Percentiles rank a stretch among this genome's conserved stretches.
Evolutionary conservation across 352 stramenopile species (phyloP).

Genomic region (Hyaloperonospora brassicae): DNA sequence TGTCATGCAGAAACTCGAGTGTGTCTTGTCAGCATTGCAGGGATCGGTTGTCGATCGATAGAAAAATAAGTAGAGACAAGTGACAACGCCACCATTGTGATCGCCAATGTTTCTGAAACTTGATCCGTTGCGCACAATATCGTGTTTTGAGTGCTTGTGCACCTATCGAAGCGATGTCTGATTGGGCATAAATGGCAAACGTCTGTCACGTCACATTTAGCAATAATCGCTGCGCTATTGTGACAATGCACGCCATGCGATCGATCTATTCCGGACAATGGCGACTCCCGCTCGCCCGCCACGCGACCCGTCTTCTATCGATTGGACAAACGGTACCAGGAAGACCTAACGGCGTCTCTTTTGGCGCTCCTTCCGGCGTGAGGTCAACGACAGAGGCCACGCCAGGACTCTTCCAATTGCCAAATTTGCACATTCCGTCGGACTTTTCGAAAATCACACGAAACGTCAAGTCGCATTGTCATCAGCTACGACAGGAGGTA

Average conservation of each 20-base stretch:
- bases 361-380: conserved; percentile 4
- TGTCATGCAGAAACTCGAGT: conserved; percentile 29
- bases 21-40: conserved; percentile 18
- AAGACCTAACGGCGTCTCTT: conserved; percentile 6
- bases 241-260: conserved; percentile 3
- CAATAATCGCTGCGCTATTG: neutral
- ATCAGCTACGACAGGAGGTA: conserved; percentile 53
- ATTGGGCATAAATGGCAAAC: too few relatives aligned
- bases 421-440: conserved; percentile 40
- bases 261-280: conserved; percentile 3
- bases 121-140: too few relatives aligned
- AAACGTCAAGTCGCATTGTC: conserved; percentile 49
- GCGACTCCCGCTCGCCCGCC: conserved; percentile 9
- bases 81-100: too few relatives aligned
- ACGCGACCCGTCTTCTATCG: conserved; percentile 18
- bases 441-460: conserved; percentile 58
- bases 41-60: too few relatives aligned
- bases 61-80: too few relatives aligned
- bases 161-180: too few relatives aligned
- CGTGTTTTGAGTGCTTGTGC: too few relatives aligned
- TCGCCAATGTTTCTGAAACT: too few relatives aligned
- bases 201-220: too few relatives aligned
- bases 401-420: conserved; percentile 66
- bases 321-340: conserved; percentile 13
- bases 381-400: conserved; percentile 12